These are phyloP conservation scores for Poa pratensis DNA, from an alignment of 176 grass and related monocot genomes.

Conservation along the genomic window DNA sequence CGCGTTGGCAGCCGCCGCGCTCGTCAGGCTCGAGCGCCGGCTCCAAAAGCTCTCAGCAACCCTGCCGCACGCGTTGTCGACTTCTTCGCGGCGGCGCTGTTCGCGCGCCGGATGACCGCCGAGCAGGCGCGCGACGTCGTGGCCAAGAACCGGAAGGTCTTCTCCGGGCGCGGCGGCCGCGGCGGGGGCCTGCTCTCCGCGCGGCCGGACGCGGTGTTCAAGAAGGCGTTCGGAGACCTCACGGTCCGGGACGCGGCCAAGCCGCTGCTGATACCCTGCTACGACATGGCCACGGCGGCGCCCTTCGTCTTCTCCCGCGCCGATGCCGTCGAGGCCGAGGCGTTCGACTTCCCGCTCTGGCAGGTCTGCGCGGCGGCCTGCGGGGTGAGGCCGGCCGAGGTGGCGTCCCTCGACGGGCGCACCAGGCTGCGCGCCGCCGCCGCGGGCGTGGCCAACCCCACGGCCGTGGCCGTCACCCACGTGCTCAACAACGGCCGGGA, in stretches of 20 bases:
- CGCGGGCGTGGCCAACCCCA: conserved; percentile 51
- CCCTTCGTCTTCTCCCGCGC: conserved; percentile 94
- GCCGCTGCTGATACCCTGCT: conserved; percentile 85
- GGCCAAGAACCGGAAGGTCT: conserved; percentile 48
- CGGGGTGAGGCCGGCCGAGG: conserved; percentile 42
- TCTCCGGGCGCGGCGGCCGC: conserved; percentile 1
- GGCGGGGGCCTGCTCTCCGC: conserved; percentile 6
- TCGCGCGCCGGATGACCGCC: conserved; percentile 63
- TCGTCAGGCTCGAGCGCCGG: conserved; percentile 51
- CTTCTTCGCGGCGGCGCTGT: conserved; percentile 71
- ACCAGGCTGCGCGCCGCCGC: conserved; percentile 51
- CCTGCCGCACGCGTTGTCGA: conserved; percentile 41
- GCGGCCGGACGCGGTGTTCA: conserved; percentile 36
- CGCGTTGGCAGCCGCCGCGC: conserved; percentile 55
- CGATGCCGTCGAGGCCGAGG: conserved; percentile 84
- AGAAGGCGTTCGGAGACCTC: conserved; percentile 59
- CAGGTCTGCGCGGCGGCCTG: conserved; percentile 69
- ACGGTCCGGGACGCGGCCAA: conserved; percentile 67
- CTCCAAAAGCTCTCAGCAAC: conserved; percentile 67
- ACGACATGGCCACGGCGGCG: conserved; percentile 60
- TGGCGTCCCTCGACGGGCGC: conserved; percentile 58
- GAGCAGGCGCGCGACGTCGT: conserved; percentile 53
- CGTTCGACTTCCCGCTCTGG: conserved; percentile 84
- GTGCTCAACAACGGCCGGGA: conserved; percentile 84
- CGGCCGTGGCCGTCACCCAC: conserved; percentile 69